Conservation (phyloP, 1,139 yeast genomes). For the Taphrina sp. region DNA sequence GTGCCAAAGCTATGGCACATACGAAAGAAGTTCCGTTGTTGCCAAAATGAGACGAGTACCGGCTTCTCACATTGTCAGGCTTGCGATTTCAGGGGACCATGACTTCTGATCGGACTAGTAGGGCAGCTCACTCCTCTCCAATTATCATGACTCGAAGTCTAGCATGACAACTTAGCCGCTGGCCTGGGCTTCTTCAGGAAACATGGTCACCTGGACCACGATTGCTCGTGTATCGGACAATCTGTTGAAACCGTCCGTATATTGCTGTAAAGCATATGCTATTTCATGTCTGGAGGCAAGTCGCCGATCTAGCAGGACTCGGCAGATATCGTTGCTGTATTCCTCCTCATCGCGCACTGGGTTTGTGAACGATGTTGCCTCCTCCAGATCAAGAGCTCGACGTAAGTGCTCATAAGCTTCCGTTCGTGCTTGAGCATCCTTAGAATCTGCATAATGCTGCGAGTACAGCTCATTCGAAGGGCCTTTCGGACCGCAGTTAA, state of each 20-base stretch:
- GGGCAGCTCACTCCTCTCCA: no score
- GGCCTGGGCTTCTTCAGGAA: no score
- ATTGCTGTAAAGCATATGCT: slow-evolving; percentile 6
- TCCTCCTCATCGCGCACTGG: slow-evolving; percentile 7
- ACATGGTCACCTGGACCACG: no score
- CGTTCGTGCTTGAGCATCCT: slow-evolving; percentile 5
- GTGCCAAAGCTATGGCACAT: no score
- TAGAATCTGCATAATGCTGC: slow-evolving; percentile 11
- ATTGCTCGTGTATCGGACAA: slow-evolving; percentile 18
- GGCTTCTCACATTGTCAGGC: no score
- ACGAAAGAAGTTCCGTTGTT: no score
- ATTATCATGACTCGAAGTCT: no score
- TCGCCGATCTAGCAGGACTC: background rate
- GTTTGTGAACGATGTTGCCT: background rate
- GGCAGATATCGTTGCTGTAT: slow-evolving; percentile 12
- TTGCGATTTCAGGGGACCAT: no score
- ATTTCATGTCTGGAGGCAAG: background rate
- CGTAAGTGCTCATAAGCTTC: slow-evolving; percentile 4
- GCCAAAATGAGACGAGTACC: no score
- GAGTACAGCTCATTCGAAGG: background rate
- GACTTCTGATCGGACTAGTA: no score
- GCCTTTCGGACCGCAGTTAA: slow-evolving; percentile 10
- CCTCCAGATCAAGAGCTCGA: background rate
- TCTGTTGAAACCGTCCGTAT: slow-evolving; percentile 9
- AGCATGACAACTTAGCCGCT: no score